Percentiles rank a stretch among this genome's conserved stretches.
Evolutionary conservation across 2,329 filamentous ascomycete species (phyloP).

Genomic region (Juglanconis oblonga): DNA sequence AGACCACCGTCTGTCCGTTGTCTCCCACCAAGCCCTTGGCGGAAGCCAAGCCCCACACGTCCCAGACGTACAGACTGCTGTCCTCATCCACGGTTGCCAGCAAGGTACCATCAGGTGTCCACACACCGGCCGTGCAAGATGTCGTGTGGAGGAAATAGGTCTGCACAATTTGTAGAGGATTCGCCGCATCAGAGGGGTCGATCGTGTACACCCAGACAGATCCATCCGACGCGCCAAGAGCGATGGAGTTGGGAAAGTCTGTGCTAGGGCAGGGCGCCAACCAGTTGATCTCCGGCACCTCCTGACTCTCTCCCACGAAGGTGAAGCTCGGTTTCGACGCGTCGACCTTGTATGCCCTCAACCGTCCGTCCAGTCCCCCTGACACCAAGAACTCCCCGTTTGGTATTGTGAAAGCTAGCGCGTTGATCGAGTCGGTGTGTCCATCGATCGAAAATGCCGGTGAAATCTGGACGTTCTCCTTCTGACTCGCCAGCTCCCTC

Average conservation of each 20-base stretch:
- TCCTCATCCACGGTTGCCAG: constrained; percentile 90
- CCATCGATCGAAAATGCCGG: constrained; percentile 76
- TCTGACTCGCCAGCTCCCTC: constrained; percentile 13
- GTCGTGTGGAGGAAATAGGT: constrained; percentile 89
- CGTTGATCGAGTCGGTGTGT: constrained; percentile 88
- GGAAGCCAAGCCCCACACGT: constrained; percentile 78
- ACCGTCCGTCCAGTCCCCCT: constrained; percentile 79
- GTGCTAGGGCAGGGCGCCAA: constrained; percentile 70
- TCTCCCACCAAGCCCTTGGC: constrained; percentile 48
- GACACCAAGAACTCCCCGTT: constrained; percentile 81
- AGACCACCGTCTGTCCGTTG: constrained; percentile 66
- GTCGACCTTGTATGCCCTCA: constrained; percentile 65
- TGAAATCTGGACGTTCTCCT: constrained; percentile 54
- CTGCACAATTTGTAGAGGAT: constrained; percentile 76
- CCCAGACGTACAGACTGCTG: constrained; percentile 85
- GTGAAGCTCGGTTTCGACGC: constrained; percentile 46
- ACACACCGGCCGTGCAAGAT: constrained; percentile 83
- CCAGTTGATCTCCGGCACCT: constrained; percentile 97
- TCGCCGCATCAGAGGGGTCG: constrained; percentile 57
- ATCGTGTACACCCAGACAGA: constrained; percentile 96
- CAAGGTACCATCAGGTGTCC: constrained; percentile 83
- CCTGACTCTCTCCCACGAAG: constrained; percentile 74
- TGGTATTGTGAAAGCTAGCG: constrained; percentile 79
- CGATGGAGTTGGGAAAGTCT: constrained; percentile 74
- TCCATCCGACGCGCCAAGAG: constrained; percentile 84